Evolutionary conservation across 441 rosid genomes (phyloP).

Genomic region (Kokia cookei): DNA sequence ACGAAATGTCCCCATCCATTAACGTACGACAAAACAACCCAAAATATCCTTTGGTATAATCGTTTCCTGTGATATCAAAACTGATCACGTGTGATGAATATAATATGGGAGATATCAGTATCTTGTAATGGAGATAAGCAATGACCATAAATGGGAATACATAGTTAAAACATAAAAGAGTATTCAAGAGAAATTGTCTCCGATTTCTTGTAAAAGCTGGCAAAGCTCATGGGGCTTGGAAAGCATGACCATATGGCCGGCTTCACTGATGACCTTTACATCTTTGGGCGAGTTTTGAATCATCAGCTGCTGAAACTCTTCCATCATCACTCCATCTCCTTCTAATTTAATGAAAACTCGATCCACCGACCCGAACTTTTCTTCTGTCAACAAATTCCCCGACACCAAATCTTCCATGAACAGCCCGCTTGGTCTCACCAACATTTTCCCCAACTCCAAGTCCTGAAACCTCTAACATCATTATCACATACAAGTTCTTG

Average conservation of each 20-base stretch:
- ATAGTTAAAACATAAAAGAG: too few relatives aligned
- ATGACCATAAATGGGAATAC: too few relatives aligned
- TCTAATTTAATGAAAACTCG: not conserved
- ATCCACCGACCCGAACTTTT: constrained; percentile 4
- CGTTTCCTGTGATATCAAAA: too few relatives aligned
- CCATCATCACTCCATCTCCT: not conserved
- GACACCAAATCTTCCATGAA: not conserved
- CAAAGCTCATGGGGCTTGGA: constrained; percentile 36
- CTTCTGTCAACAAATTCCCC: not conserved
- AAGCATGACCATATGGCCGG: constrained; percentile 56
- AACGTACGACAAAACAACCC: too few relatives aligned
- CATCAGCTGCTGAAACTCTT: constrained; percentile 5
- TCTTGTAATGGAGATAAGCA: too few relatives aligned
- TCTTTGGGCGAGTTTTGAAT: constrained; percentile 7
- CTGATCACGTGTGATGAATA: too few relatives aligned
- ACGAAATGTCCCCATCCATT: too few relatives aligned
- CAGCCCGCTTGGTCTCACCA: not conserved
- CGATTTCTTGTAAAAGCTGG: constrained; percentile 16
- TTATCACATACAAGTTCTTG: not conserved
- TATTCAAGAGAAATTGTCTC: not conserved
- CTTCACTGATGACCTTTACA: constrained; percentile 28
- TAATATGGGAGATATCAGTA: too few relatives aligned
- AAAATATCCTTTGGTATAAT: too few relatives aligned
- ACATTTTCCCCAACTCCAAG: constrained; percentile 5
- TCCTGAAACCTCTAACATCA: not conserved